Conservation (phyloP, 495 filamentous ascomycete genomes). For the Penicillium waksmanii region DNA sequence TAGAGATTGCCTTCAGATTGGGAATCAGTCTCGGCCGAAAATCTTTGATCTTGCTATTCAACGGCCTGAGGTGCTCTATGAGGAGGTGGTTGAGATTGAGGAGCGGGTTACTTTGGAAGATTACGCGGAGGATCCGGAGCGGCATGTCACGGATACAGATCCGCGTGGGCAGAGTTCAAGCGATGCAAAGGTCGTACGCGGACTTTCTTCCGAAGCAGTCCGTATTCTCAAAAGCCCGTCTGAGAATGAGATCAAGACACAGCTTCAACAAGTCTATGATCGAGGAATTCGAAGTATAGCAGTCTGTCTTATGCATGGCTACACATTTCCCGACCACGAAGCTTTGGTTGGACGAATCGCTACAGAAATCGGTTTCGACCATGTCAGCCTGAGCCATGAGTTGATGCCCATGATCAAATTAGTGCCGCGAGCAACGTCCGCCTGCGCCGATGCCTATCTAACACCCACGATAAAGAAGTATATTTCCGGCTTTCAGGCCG, state of each 20-base stretch:
- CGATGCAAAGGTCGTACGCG: conserved; percentile 24
- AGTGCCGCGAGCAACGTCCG: conserved; percentile 75
- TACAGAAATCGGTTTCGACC: conserved; percentile 39
- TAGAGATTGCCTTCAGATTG: conserved; percentile 80
- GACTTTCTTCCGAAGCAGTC: conserved; percentile 41
- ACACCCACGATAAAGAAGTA: conserved; percentile 91
- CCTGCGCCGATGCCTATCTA: conserved; percentile 90
- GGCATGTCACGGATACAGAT: conserved; percentile 16
- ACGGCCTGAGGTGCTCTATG: conserved; percentile 75
- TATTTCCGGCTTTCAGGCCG: conserved; percentile 76
- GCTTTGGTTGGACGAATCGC: conserved; percentile 30
- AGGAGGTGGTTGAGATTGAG: conserved; percentile 69
- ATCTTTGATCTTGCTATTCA: conserved; percentile 74
- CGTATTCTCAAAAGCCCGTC: conserved; percentile 40
- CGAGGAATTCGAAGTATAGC: conserved; percentile 47
- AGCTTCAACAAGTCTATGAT: conserved; percentile 40
- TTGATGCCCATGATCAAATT: conserved; percentile 80
- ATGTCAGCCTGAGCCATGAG: conserved; percentile 56
- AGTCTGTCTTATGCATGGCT: conserved; percentile 52
- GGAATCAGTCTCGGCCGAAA: conserved; percentile 74
- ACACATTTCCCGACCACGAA: conserved; percentile 52
- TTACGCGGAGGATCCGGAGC: conserved; percentile 36
- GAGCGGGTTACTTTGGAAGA: conserved; percentile 83
- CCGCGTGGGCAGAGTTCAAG: conserved; percentile 1
- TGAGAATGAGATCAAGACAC: conserved; percentile 28